Conservation (phyloP, 371 early-diverging fungal genomes). For the Zychaea mexicana region DNA sequence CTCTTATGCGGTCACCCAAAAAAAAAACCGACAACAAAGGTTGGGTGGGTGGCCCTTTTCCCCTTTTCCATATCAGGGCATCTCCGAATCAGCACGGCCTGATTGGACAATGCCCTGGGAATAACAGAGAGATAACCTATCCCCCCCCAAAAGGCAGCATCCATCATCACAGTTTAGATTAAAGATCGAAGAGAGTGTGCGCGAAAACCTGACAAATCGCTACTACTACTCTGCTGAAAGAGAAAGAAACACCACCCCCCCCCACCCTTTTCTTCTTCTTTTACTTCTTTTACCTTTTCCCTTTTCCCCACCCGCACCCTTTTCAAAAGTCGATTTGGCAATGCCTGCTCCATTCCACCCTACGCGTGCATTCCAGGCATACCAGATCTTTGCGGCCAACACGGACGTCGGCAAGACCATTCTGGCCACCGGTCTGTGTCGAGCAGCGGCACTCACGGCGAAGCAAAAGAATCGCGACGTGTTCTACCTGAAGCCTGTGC, state of each 20-base stretch:
- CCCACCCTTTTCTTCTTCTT: not conserved
- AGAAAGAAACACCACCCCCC: too few relatives aligned
- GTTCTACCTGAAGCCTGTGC: conserved; percentile 80
- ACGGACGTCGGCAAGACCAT: conserved; percentile 89
- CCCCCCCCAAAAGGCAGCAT: not conserved
- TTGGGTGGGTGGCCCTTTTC: not conserved
- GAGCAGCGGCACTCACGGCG: conserved; percentile 56
- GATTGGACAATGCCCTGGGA: not conserved
- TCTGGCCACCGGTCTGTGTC: conserved; percentile 67
- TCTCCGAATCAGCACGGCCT: not conserved
- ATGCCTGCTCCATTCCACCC: conserved; percentile 53
- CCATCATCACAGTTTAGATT: too few relatives aligned
- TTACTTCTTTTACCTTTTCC: not conserved
- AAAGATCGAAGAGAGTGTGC: too few relatives aligned
- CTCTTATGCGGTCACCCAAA: conserved; percentile 5
- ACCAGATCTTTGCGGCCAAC: conserved; percentile 80
- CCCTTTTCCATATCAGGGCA: not conserved
- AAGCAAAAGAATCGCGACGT: conserved; percentile 50
- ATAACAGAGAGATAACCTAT: too few relatives aligned
- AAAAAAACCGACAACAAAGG: not conserved
- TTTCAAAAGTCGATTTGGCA: not conserved
- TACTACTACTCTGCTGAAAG: too few relatives aligned
- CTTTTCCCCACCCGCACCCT: too few relatives aligned
- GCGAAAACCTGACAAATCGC: too few relatives aligned
- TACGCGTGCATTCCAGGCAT: conserved; percentile 65